A percentile compares a stretch with the other conserved stretches of the same genome.
Evolutionary conservation across 2,329 filamentous ascomycete genomes (phyloP).

Genomic region (Malbranchea zuffiana): DNA sequence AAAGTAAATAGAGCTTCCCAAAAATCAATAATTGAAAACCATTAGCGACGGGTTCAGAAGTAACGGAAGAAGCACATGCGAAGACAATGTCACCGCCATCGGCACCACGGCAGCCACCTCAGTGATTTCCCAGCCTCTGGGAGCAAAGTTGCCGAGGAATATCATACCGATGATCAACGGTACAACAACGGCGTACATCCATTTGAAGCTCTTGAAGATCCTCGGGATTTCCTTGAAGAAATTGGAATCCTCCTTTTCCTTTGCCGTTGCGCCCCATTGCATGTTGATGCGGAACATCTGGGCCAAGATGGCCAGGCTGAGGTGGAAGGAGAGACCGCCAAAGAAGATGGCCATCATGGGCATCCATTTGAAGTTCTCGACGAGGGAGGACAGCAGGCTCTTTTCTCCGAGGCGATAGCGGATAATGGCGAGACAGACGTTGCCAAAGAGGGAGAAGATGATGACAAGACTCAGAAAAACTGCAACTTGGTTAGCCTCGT

Average conservation of each 20-base stretch:
- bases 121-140: slow-evolving; percentile 33
- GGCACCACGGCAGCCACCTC: slow-evolving; percentile 16
- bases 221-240: slow-evolving; percentile 78
- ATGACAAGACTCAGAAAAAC: slow-evolving; percentile 41
- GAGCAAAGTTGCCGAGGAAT: slow-evolving; percentile 21
- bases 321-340: slow-evolving; percentile 59
- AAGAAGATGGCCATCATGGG: slow-evolving; percentile 63
- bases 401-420: slow-evolving; percentile 51
- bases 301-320: slow-evolving; percentile 65
- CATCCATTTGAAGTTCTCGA: slow-evolving; percentile 53
- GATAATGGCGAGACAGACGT: slow-evolving; percentile 50
- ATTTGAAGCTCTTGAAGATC: slow-evolving; percentile 70
- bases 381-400: slow-evolving; percentile 39
- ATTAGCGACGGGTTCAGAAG: slow-evolving; percentile 18
- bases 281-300: slow-evolving; percentile 83
- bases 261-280: slow-evolving; percentile 74
- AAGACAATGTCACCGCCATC: slow-evolving; percentile 15
- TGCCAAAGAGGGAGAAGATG: slow-evolving; percentile 54
- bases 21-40: slow-evolving; percentile 17
- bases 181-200: slow-evolving; percentile 41
- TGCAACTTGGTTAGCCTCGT: slow-evolving; percentile 2
- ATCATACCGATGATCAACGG: slow-evolving; percentile 20
- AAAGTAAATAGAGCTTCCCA: too few species aligned
- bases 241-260: slow-evolving; percentile 62
- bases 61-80: slow-evolving; percentile 16